phyloP scores from a whole-genome alignment of 176 grass and related monocot genomes.

The Aegilops speltoides region DNA sequence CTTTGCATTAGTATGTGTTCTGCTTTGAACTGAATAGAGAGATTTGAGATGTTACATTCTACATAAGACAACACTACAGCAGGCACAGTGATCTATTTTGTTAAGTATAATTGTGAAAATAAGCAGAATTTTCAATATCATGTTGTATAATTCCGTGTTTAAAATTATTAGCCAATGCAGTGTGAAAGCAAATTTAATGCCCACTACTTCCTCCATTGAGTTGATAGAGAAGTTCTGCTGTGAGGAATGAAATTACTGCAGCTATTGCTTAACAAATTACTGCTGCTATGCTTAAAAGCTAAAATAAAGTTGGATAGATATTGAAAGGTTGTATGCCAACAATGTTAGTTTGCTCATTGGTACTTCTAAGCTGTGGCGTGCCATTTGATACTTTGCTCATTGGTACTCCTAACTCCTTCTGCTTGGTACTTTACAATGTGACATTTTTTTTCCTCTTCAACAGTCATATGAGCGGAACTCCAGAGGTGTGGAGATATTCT shows the following conservation, averaged over 20 bases:
- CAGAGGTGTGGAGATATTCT: constrained; percentile 92
- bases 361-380: neutral
- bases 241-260: constrained; percentile 4
- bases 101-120: neutral
- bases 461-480: constrained; percentile 83
- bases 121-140: neutral
- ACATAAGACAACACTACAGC: neutral
- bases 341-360: constrained; percentile 9
- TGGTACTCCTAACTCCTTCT: neutral
- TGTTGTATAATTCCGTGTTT: neutral
- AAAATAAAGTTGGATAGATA: neutral
- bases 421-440: neutral
- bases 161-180: neutral
- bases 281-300: neutral
- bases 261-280: neutral
- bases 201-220: constrained; percentile 13
- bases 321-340: neutral
- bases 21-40: neutral
- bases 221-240: neutral
- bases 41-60: neutral
- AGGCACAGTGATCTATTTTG: neutral
- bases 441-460: neutral
- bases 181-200: neutral
- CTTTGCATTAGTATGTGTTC: neutral
- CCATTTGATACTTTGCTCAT: neutral